Conservation (phyloP, 805 yeast species). For the Kregervanrija delftensis region DNA sequence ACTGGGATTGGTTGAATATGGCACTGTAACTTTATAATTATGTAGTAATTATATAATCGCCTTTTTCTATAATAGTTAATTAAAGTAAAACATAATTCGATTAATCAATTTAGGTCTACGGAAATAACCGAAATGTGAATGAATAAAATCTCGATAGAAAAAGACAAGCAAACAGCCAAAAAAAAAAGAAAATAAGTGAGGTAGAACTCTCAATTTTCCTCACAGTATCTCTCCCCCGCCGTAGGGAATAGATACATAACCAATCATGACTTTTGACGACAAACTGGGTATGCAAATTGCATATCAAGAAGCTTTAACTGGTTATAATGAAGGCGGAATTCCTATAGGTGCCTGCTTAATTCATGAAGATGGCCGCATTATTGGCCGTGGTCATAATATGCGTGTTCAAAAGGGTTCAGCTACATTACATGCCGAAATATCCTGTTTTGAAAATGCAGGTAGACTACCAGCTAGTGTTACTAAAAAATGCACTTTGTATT, state of each 20-base stretch:
- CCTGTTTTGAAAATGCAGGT: constrained; percentile 86
- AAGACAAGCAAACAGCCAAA: too few species aligned
- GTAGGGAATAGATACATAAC: background rate
- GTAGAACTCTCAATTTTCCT: too few species aligned
- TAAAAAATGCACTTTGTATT: constrained; percentile 83
- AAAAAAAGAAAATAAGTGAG: too few species aligned
- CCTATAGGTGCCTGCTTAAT: constrained; percentile 60
- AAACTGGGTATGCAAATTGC: constrained; percentile 61
- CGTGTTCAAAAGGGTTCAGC: constrained; percentile 82
- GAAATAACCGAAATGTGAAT: too few species aligned
- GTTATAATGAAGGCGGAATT: constrained; percentile 80
- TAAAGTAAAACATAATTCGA: background rate
- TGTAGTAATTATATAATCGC: background rate
- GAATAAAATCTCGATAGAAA: too few species aligned
- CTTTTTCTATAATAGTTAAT: background rate
- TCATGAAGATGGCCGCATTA: constrained; percentile 66
- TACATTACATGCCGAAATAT: constrained; percentile 86
- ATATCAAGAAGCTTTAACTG: constrained; percentile 59
- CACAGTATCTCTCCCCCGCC: too few species aligned
- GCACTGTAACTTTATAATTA: constrained; percentile 21
- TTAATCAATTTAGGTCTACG: too few species aligned
- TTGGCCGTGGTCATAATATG: constrained; percentile 88
- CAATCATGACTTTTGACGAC: constrained; percentile 51
- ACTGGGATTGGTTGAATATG: constrained; percentile 45
- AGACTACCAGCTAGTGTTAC: constrained; percentile 74